Evolutionary conservation across 805 yeast genomes (phyloP), one percentile per base, ranked within the genome.

Genomic region (Suhomyces sp.): DNA sequence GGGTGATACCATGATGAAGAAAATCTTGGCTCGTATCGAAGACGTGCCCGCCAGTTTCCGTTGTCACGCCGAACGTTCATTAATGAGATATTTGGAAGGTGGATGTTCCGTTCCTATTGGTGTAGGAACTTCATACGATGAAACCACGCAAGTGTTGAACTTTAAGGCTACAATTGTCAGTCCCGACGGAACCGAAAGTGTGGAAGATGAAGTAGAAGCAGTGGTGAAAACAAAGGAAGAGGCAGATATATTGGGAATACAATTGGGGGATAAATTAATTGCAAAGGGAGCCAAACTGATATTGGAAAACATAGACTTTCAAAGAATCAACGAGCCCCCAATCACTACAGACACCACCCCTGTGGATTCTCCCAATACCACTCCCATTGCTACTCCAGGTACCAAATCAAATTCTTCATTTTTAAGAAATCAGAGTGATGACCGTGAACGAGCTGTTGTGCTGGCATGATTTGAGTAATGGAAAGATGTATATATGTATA

Each of bases 21-120:
- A 71, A 36, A 69, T 90, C 13, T 74, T 95, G 48, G 59, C 71
- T 12, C 69, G 76, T 38, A 77, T 91, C 42, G 81, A 81, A 48
- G 81, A 88, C 57, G 58, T 65, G 27, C 71, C 77, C 5, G 73
- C 95, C 3, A 75, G 88, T 1, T 63, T 79, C 40, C 74, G 95
- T 48, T 90, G 98, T 60, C 60, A 79, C 6, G 95, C 96, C 3
- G 98, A 93, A 62, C 75, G 98, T 50, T 70, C 91, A 5, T 65
- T 93, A 43, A 77, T 93, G 86, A 75, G 91, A 60, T 72, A 83
- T 16, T 72, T 93, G 40, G 98, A 93, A 65, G 98, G 98, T 42
- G 98, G 98, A 6, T 93, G 98, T 63, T 87, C 96, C 1, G 97
- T 93, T 12, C 98, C 98, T 5, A 85, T 93, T 46, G 98, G 98